These are phyloP conservation scores for Spiromastix sp. DNA, from an alignment of 2,329 filamentous ascomycete genomes.

Conservation along the genomic window DNA sequence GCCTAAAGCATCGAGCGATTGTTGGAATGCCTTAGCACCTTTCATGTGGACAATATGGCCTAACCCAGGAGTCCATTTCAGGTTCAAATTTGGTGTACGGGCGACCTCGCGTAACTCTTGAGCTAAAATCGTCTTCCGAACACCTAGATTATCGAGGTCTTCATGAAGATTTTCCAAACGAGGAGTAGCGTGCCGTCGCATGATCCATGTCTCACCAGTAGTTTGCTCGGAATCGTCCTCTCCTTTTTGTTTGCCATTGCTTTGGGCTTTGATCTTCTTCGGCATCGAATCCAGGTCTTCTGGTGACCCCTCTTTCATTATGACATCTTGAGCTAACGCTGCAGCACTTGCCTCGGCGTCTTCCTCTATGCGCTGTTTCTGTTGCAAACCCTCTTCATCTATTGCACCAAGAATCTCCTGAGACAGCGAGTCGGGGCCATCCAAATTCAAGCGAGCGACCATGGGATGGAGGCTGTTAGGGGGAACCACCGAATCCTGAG, in stretches of 20 bases:
- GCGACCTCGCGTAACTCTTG: constrained; percentile 53
- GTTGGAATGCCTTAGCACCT: constrained; percentile 55
- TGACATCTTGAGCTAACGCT: constrained; percentile 61
- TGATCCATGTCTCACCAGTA: constrained; percentile 50
- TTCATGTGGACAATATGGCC: constrained; percentile 88
- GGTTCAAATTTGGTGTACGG: constrained; percentile 53
- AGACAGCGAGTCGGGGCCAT: constrained; percentile 58
- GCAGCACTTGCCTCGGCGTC: constrained; percentile 60
- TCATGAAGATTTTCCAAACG: constrained; percentile 57
- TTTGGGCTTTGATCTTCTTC: constrained; percentile 34
- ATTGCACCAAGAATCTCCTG: constrained; percentile 65
- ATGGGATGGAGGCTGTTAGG: constrained; percentile 28
- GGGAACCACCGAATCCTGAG: constrained; percentile 13
- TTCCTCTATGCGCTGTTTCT: constrained; percentile 68
- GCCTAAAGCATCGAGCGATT: constrained; percentile 30
- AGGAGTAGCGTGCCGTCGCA: constrained; percentile 55
- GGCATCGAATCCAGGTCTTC: constrained; percentile 46
- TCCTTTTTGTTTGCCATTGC: constrained; percentile 16
- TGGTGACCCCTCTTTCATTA: constrained; percentile 53
- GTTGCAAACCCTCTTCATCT: constrained; percentile 81
- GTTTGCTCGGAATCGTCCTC: constrained; percentile 26
- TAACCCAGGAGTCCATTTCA: constrained; percentile 78
- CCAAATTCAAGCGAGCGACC: constrained; percentile 36
- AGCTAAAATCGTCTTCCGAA: constrained; percentile 52
- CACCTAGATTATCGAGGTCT: constrained; percentile 49